Conservation (phyloP, 306 rosid species). For the Hylodesmum podocarpum region DNA sequence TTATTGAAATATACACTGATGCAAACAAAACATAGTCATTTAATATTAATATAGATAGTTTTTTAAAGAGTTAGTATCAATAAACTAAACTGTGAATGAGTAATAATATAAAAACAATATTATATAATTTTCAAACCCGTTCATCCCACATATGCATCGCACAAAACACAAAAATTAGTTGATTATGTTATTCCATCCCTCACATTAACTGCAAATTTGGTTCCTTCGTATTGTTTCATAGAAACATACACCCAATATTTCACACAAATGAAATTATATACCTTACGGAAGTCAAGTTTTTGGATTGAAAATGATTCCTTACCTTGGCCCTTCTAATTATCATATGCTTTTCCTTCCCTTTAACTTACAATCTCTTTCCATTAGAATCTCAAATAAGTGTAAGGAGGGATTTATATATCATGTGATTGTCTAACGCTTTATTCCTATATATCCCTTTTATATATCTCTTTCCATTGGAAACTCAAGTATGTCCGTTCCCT, state of each 20-base stretch:
- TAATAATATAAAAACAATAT: too few species aligned
- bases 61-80: too few species aligned
- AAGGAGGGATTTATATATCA: background rate
- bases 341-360: conserved; percentile 21
- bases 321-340: conserved; percentile 5
- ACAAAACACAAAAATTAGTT: too few species aligned
- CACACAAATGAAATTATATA: background rate
- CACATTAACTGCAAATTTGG: background rate
- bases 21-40: too few species aligned
- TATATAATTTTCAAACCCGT: too few species aligned
- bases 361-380: background rate
- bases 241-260: background rate
- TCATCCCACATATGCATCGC: too few species aligned
- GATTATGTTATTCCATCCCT: background rate
- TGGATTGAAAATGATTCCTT: conserved; percentile 23
- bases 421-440: conserved; percentile 26
- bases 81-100: too few species aligned
- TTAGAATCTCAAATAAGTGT: conserved; percentile 19
- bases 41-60: too few species aligned
- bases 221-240: background rate
- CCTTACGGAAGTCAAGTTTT: background rate
- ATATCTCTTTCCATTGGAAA: too few species aligned
- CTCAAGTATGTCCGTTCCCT: conserved; percentile 31
- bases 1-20: too few species aligned
- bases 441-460: conserved; percentile 15